Evolutionary conservation across 78 protist species (phyloP).

Genomic region (Trichosphaerium sp.): DNA sequence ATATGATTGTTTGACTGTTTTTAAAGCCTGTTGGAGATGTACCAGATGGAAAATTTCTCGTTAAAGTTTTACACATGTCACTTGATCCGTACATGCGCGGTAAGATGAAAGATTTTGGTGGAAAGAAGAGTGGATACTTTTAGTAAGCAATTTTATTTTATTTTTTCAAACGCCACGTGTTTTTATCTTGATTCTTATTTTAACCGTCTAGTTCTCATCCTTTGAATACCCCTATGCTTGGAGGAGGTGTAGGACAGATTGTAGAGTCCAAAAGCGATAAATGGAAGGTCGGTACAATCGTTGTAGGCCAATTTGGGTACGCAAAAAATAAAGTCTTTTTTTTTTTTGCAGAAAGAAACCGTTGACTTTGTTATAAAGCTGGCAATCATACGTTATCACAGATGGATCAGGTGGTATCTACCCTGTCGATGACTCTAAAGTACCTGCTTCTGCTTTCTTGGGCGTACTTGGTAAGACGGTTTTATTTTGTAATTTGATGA

Average conservation of each 20-base stretch:
- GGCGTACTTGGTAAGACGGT: too few species aligned
- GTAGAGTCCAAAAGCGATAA: background rate
- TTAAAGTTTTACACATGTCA: background rate
- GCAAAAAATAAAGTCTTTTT: too few species aligned
- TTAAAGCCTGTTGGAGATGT: too few species aligned
- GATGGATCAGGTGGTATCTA: background rate
- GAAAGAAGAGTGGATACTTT: background rate
- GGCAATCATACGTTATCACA: slow-evolving; percentile 1
- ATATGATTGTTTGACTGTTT: too few species aligned
- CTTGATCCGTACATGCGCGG: slow-evolving; percentile 22
- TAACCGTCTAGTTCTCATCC: background rate
- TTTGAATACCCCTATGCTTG: background rate
- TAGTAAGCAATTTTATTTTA: background rate
- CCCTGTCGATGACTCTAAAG: background rate
- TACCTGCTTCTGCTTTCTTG: background rate
- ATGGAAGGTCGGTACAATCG: slow-evolving; percentile 3
- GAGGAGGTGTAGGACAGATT: background rate
- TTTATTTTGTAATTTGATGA: too few species aligned
- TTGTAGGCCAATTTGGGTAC: background rate
- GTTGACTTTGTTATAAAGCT: too few species aligned
- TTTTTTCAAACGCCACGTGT: background rate
- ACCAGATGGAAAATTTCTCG: background rate
- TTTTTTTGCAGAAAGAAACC: too few species aligned
- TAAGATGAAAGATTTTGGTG: too few species aligned
- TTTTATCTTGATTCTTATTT: background rate